Evolutionary conservation across 1,284 basidiomycete genomes (phyloP), one percentile per base, ranked within the genome.

Genomic region (Ceratobasidium sp.): DNA sequence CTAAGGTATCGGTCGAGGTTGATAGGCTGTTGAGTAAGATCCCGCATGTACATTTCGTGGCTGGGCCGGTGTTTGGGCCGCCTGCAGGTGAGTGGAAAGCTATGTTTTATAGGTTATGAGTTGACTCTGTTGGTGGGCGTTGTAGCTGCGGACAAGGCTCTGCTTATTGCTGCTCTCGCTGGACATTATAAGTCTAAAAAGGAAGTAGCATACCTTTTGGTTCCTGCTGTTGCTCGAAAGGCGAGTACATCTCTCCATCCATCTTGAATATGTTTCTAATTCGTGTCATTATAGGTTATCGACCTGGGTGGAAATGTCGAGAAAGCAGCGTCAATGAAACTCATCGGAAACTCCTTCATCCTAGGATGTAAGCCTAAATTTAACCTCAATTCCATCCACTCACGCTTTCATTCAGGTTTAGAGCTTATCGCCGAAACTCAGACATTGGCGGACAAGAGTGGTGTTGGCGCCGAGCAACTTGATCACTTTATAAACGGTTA

Each of bases 101-200:
- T n/a, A 9, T 28, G n/a, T 33, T 33, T 33, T 33, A 33, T 33
- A 33, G 4, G 33, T 33, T 33, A 33, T 33, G 33, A 33, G 72
- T 28, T 60, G 58, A 39, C 12, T 23, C 26, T 3, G 4, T 60
- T 39, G 33, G 33, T 20, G 33, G 28, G 28, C 9, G 58, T 28
- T 60, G 87, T 88, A 42, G 90, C 89, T 26, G 96, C 96, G 0
- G 90, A 92, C 42, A 88, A 87, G 15, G 92, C 91, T 1, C 88
- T 92, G 77, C 89, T 97, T 20, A 84, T 97, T 60, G 88, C 96
- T 75, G 89, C 93, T 68, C 92, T 97, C 87, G 91, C 92, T 2
- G 96, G 96, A 10, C 93, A 96, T 83, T 93, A 95, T 84, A 90
- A 91, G 78, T 92, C 92, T 64, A 97, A 96, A 88, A 94, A 95